Evolutionary conservation across 352 stramenopile genomes (phyloP).

Genomic region (Phytopythium litorale): DNA sequence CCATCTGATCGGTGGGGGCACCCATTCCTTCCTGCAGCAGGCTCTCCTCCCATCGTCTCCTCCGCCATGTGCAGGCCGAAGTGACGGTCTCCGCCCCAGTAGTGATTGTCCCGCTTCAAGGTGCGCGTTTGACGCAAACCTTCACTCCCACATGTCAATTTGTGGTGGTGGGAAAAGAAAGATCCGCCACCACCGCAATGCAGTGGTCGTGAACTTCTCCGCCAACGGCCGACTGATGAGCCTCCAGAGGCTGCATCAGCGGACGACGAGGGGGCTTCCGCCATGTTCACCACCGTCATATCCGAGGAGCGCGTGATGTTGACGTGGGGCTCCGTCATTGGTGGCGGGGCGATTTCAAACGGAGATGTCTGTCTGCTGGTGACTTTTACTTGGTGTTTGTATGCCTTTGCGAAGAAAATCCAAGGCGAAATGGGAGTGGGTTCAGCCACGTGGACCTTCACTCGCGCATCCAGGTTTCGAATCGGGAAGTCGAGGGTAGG

Average conservation of each 20-base stretch:
- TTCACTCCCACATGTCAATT: not conserved
- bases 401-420: not conserved
- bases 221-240: no score
- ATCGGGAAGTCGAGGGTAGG: not conserved
- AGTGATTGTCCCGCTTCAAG: slow-evolving; percentile 2
- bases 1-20: no score
- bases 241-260: no score
- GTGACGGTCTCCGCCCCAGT: not conserved
- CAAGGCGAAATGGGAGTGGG: not conserved
- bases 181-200: not conserved
- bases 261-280: no score
- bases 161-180: not conserved
- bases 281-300: no score
- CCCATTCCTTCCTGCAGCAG: no score
- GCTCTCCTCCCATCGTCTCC: no score
- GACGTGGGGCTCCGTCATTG: not conserved
- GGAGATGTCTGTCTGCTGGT: not conserved
- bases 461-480: slow-evolving; percentile 3
- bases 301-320: not conserved
- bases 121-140: not conserved
- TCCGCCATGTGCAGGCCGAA: no score
- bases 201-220: no score
- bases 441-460: slow-evolving; percentile 6
- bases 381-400: slow-evolving; percentile 2
- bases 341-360: not conserved